A percentile compares a stretch with the other conserved stretches of the same genome.
Conservation (phyloP, 441 rosid species). For the Gossypium schwendimanii region DNA sequence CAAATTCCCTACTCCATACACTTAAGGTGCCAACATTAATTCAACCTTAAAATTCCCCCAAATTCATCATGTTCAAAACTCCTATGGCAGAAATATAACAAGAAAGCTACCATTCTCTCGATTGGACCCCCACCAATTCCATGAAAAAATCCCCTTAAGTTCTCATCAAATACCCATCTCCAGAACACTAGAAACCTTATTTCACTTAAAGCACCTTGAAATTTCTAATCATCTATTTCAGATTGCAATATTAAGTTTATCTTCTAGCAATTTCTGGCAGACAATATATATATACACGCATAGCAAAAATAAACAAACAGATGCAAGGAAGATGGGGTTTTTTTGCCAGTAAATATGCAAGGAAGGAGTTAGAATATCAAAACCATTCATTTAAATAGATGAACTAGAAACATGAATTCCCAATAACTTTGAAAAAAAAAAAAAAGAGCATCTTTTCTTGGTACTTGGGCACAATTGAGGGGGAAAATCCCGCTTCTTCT, state of each 20-base stretch:
- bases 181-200: not conserved
- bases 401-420: not conserved
- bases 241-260: not conserved
- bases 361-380: not conserved
- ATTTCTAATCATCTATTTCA: not conserved
- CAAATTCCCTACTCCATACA: not conserved
- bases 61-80: not conserved
- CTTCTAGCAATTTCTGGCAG: not conserved
- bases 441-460: not conserved
- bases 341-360: not conserved
- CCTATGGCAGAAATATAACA: not conserved
- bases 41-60: not conserved
- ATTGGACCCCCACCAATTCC: not conserved
- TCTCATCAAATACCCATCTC: not conserved
- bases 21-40: not conserved
- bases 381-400: not conserved
- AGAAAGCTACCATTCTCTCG: not conserved
- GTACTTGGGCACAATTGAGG: not conserved
- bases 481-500: not conserved
- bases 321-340: not conserved
- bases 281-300: not conserved
- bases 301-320: not conserved
- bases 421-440: not conserved
- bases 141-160: not conserved
- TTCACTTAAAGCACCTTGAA: not conserved